These are phyloP conservation scores for Chloroidium sp. DNA, from an alignment of 163 green algal species.

Conservation along the genomic window DNA sequence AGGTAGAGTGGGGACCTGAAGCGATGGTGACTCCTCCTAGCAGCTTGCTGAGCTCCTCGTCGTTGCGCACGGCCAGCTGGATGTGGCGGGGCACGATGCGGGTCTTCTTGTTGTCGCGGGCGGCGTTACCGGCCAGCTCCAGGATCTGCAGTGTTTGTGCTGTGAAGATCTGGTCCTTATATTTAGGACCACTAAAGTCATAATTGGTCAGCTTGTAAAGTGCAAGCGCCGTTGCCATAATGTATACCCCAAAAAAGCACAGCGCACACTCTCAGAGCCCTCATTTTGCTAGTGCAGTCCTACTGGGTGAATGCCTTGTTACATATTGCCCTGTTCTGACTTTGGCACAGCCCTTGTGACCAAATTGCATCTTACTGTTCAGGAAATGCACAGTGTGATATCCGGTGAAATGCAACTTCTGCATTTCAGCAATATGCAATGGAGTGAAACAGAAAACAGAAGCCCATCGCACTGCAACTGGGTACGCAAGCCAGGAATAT, in stretches of 20 bases:
- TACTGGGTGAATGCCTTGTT: neutral
- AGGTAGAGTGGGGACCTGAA: neutral
- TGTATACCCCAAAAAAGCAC: neutral
- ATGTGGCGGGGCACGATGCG: conserved; percentile 84
- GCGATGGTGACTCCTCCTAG: conserved; percentile 12
- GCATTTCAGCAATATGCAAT: too few species aligned
- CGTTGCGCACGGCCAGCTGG: conserved; percentile 94
- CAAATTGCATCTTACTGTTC: neutral
- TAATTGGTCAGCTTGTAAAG: neutral
- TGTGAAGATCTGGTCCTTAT: too few species aligned
- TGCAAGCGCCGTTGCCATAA: neutral
- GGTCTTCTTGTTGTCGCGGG: conserved; percentile 84
- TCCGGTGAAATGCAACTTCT: neutral
- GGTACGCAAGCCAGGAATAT: too few species aligned
- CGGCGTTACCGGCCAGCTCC: conserved; percentile 55
- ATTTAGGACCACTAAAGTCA: too few species aligned
- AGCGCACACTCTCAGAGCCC: neutral
- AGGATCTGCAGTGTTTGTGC: conserved; percentile 26
- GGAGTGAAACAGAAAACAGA: too few species aligned
- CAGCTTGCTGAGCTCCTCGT: conserved; percentile 96
- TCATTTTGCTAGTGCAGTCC: neutral
- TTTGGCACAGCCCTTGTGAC: neutral
- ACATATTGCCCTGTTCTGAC: neutral
- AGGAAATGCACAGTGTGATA: neutral
- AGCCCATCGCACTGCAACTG: too few species aligned